A percentile compares a stretch with the other conserved stretches of the same genome.
These are phyloP conservation scores for Botrytis cinerea DNA, from an alignment of 2,329 filamentous ascomycete species.

Conservation along the genomic window DNA sequence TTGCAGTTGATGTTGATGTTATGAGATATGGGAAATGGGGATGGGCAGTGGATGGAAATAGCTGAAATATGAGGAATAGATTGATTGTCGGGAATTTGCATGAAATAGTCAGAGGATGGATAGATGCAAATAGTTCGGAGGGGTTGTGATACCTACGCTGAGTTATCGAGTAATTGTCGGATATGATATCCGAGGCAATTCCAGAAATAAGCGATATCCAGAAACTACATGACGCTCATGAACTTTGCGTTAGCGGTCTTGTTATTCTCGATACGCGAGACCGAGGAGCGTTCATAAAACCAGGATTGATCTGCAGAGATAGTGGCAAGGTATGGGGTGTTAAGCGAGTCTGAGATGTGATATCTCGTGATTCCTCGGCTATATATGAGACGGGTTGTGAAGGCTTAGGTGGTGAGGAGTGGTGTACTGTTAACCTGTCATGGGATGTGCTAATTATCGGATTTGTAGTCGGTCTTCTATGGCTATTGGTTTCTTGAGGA, in stretches of 20 bases:
- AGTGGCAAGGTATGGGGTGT: background rate
- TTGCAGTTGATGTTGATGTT: no score
- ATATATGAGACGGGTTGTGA: background rate
- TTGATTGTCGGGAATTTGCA: no score
- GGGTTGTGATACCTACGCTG: background rate
- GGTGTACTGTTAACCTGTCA: background rate
- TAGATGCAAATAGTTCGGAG: no score
- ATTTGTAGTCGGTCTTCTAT: accelerated
- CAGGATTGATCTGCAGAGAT: background rate
- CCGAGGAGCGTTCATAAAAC: background rate
- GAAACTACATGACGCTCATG: background rate
- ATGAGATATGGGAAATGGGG: no score
- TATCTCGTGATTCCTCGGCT: background rate
- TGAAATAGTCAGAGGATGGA: no score
- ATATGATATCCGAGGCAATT: no score
- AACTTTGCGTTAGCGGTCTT: background rate
- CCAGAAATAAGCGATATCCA: accelerated
- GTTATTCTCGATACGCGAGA: background rate
- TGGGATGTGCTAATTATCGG: background rate
- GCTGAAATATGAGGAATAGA: no score
- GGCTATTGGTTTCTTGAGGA: background rate
- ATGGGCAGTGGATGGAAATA: no score
- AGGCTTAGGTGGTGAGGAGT: background rate
- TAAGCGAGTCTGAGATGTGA: background rate
- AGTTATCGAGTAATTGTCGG: background rate